A percentile compares a stretch with the other conserved stretches of the same genome.
Conservation (phyloP, 1,139 yeast species). For the Yamadazyma oceani region DNA sequence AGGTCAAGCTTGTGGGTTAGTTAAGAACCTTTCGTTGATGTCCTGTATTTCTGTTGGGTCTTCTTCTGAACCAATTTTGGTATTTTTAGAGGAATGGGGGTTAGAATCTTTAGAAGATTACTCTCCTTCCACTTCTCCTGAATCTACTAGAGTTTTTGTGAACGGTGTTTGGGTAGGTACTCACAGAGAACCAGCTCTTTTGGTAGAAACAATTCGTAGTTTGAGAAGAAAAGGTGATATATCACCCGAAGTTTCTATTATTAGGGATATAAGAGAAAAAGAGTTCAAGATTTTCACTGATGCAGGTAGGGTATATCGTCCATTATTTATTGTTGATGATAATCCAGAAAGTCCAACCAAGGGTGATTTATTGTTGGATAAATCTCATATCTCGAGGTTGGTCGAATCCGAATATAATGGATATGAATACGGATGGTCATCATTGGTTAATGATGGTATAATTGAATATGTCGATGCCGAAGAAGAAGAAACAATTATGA, state of each 20-base stretch:
- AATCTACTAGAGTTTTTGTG: slow-evolving; percentile 91
- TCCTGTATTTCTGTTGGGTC: slow-evolving; percentile 97
- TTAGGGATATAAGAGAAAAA: slow-evolving; percentile 94
- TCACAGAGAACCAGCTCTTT: slow-evolving; percentile 89
- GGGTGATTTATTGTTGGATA: slow-evolving; percentile 80
- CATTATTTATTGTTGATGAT: slow-evolving; percentile 86
- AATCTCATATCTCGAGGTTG: slow-evolving; percentile 76
- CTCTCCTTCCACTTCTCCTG: slow-evolving; percentile 89
- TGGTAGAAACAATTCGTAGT: slow-evolving; percentile 87
- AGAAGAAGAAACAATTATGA: slow-evolving; percentile 96
- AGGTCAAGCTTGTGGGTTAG: slow-evolving; percentile 99
- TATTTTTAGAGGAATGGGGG: slow-evolving; percentile 98
- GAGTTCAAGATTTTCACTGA: slow-evolving; percentile 96
- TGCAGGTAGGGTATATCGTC: slow-evolving; percentile 98
- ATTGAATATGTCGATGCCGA: slow-evolving; percentile 96
- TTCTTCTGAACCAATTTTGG: slow-evolving; percentile 91
- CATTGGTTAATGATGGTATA: slow-evolving; percentile 79
- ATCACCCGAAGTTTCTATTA: slow-evolving; percentile 93
- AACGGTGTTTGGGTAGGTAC: slow-evolving; percentile 99
- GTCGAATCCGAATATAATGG: slow-evolving; percentile 63
- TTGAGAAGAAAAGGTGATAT: slow-evolving; percentile 95
- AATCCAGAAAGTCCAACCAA: slow-evolving; percentile 72
- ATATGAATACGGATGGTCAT: slow-evolving; percentile 79
- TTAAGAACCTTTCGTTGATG: slow-evolving; percentile 93
- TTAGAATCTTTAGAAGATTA: slow-evolving; percentile 97